phyloP scores from a whole-genome alignment of 495 filamentous ascomycete species.

The Xylaria grammica region DNA sequence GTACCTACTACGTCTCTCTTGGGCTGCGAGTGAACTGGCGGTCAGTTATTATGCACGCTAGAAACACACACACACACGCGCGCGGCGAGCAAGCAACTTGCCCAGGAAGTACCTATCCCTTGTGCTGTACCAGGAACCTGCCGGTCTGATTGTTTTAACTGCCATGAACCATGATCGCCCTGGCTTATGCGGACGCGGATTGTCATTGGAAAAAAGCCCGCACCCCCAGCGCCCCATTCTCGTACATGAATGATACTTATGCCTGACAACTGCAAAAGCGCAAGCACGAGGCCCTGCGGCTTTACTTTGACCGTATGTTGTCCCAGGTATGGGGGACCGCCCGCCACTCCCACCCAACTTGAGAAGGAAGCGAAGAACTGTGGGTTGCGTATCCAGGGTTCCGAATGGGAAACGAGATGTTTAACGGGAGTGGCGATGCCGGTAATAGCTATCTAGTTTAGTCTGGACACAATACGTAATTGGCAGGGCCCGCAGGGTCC shows the following conservation, averaged over 20 bases:
- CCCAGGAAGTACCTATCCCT: constrained; percentile 18
- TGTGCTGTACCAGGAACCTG: constrained; percentile 29
- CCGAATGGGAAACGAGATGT: constrained; percentile 5
- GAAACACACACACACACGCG: constrained; percentile 16
- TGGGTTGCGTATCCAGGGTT: constrained; percentile 18
- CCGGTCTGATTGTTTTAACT: constrained; percentile 36
- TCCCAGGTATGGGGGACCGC: constrained; percentile 17
- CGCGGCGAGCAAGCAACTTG: constrained; percentile 13
- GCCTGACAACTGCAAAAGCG: constrained; percentile 24
- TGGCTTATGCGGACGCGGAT: constrained; percentile 33
- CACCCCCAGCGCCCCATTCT: constrained; percentile 30
- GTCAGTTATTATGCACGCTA: constrained; percentile 33
- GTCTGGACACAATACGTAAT: background rate
- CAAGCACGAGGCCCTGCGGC: constrained; percentile 13
- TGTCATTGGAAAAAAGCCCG: constrained; percentile 41
- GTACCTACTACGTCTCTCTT: no score
- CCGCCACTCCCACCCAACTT: constrained; percentile 12
- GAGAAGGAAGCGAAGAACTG: constrained; percentile 15
- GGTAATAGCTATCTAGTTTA: constrained; percentile 13
- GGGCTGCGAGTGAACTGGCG: constrained; percentile 38
- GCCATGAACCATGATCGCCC: constrained; percentile 45
- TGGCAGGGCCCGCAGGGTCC: constrained; percentile 9
- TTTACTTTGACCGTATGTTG: constrained; percentile 20
- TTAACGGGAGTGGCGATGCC: constrained; percentile 14
- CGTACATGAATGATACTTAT: constrained; percentile 40